phyloP scores from a whole-genome alignment of 2,329 filamentous ascomycete species.

The Dothistroma septosporum region DNA sequence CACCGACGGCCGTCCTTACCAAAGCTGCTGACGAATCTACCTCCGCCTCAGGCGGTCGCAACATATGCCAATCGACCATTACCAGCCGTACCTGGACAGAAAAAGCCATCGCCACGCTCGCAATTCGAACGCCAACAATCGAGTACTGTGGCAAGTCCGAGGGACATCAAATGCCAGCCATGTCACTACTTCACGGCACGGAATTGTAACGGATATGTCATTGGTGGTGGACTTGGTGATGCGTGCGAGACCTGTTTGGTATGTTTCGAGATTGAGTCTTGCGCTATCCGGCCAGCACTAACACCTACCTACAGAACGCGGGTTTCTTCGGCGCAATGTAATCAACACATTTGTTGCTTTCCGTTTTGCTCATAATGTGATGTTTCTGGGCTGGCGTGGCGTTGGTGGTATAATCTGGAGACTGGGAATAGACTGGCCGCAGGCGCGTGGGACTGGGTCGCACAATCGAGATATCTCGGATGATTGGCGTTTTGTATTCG shows the following conservation, averaged over 20 bases:
- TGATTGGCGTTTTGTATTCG: neutral
- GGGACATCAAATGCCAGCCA: conserved; percentile 33
- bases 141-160: conserved; percentile 2
- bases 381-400: conserved; percentile 9
- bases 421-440: neutral
- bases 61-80: conserved; percentile 23
- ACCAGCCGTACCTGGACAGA: conserved; percentile 17
- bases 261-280: conserved; percentile 3
- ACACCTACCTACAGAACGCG: conserved; percentile 25
- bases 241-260: conserved; percentile 34
- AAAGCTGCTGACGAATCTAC: conserved; percentile 24
- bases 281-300: neutral
- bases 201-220: conserved; percentile 36
- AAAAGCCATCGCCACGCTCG: conserved; percentile 6
- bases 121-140: conserved; percentile 14
- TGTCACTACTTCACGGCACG: conserved; percentile 38
- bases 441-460: too few species aligned
- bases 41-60: conserved; percentile 21
- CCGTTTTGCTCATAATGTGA: neutral
- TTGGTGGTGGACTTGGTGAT: conserved; percentile 33
- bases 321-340: conserved; percentile 31
- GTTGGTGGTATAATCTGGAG: neutral
- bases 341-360: neutral
- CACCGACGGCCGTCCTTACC: conserved; percentile 25
- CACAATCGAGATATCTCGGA: neutral